Evolutionary conservation across 2,329 filamentous ascomycete species (phyloP), one percentile per base, ranked within the genome.

Genomic region (Aquanectria penicillioides): DNA sequence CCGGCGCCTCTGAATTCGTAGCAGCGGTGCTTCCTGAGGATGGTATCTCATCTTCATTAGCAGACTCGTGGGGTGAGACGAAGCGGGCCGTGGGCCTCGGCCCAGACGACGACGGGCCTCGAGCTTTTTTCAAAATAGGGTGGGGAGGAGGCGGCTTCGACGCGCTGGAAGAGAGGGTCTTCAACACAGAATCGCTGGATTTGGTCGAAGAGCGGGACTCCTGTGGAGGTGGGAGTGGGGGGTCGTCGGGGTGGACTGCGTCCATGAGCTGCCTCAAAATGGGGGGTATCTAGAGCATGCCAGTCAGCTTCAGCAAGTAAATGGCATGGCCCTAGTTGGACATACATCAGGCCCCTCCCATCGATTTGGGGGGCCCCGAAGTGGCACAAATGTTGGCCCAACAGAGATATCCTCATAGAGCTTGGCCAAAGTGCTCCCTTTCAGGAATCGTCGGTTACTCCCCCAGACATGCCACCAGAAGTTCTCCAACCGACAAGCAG

Each of bases 401-500:
- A 80, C 77, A 0, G 86, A 87, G 40, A 89, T 86, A 26, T 86
- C 77, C 66, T 83, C 77, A 65, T 85, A 89, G 5, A 88, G 73
- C 59, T 73, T 80, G 55, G 86, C 85, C 40, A 89, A 76, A 11
- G 80, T 78, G 28, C 75, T 76, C 33, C 83, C 86, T 41, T 83
- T 82, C 43, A 88, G 76, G 50, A 79, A 70, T 28, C 82, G 79
- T 23, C 82, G 77, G 62, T 86, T 77, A 64, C 86, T 88, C 28
- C 86, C 85, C 80, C 85, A 85, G 51, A 89, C 84, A 67, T 88
- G 86, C 82, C 85, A 88, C 86, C 86, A 89, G 64, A 88, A 87
- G 66, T 88, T 86, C 69, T 89, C 86, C 17, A 88, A 74, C 15
- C 86, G 84, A 57, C 82, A 83, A 23, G 86, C 85, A 3, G 85